A percentile compares a stretch with the other conserved stretches of the same genome.
phyloP scores from a whole-genome alignment of 345 rosid species.

The Carallia brachiata region DNA sequence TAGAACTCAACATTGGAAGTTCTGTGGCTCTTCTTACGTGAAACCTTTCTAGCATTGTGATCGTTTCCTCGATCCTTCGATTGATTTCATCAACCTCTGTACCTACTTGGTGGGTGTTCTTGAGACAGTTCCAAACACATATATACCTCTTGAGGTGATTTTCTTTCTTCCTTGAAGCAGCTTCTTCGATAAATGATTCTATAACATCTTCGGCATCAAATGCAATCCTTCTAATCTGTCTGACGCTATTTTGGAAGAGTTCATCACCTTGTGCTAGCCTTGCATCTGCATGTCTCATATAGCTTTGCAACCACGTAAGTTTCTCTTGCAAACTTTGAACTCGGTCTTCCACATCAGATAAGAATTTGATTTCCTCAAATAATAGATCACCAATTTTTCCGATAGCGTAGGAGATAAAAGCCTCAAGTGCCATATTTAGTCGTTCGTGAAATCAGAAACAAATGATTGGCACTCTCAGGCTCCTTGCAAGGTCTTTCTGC shows the following conservation, averaged over 20 bases:
- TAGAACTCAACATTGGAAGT: neutral
- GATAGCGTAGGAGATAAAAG: conserved; percentile 4
- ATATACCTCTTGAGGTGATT: neutral
- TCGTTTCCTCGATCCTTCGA: neutral
- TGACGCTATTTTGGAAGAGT: conserved; percentile 2
- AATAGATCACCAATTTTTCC: conserved; percentile 11
- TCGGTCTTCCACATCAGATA: conserved; percentile 8
- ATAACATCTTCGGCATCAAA: conserved; percentile 24
- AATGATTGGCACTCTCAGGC: too few relatives aligned
- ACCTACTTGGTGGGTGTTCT: neutral
- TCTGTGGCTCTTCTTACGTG: too few relatives aligned
- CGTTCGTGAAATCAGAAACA: too few relatives aligned
- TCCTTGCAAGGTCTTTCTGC: too few relatives aligned
- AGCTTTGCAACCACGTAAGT: conserved; percentile 12
- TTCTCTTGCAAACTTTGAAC: conserved; percentile 14
- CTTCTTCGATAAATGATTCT: neutral
- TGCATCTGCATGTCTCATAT: conserved; percentile 15
- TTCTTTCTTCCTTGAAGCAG: neutral
- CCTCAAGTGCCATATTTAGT: neutral
- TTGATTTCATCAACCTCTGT: neutral
- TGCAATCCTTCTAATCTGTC: conserved; percentile 8
- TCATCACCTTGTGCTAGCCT: neutral
- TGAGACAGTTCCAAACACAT: neutral
- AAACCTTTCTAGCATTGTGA: too few relatives aligned
- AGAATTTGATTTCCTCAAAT: conserved; percentile 9